Evolutionary conservation across 257 asterid species (phyloP), one percentile per base, ranked within the genome.

Genomic region (Nemophila menziesii): DNA sequence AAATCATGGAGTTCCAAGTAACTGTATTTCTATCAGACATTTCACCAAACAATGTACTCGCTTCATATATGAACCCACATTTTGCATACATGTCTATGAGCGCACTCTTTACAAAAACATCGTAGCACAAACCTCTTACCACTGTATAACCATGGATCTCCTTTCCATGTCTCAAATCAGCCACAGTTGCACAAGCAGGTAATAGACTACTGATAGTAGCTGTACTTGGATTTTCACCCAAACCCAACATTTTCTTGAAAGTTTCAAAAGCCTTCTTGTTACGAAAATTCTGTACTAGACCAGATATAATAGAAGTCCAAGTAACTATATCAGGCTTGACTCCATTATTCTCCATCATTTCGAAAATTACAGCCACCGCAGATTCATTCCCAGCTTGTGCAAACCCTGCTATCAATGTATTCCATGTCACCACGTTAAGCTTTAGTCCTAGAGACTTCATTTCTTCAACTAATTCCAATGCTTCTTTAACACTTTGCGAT

Each of bases 1-100:
- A 80, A 43, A 83, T 64, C 83, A 83, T 74, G n/a, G 93, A 69
- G 62, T 77, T 83, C 85, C 89, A 83, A 0, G 93, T 70, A 20
- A 64, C 80, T 1, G 69, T 69, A 44, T 44, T 83, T 40, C 65
- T 74, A 21, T 60, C 62, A 4, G 64, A 33, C 67, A 55, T 71
- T 14, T 46, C 61, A 8, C 20, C 44, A 43, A 83, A 83, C 63
- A 80, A 34, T 13, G 63, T 49, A 46, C 42, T 37, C 11, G 86
- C 80, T 51, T 66, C 79, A 22, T 40, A 48, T 33, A 77, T 70
- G 23, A 8, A 56, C 10, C 93, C 93, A 46, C 93, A 77, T 66
- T 80, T 83, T 8, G 86, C 78, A 51, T 83, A 79, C 90, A 80
- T 77, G 60, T 79, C 90, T 23, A 80, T 60, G 14, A 83, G 64